Evolutionary conservation across 257 asterid genomes (phyloP).

Genomic region (Datura wrightii): DNA sequence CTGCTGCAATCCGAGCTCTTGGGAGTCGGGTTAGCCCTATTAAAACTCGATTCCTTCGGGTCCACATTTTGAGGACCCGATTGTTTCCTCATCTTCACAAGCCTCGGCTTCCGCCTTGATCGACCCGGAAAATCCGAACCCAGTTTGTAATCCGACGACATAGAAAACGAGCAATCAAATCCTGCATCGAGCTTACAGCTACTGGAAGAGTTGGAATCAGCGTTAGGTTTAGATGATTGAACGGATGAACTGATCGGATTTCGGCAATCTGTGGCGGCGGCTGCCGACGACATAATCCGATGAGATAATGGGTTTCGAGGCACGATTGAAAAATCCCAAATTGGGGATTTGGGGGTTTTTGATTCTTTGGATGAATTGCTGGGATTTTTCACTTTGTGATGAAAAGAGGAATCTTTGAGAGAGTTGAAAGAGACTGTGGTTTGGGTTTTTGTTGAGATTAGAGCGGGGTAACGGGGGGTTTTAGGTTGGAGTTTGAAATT

Average conservation of each 20-base stretch:
- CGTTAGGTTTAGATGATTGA: slow-evolving; percentile 40
- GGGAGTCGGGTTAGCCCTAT: neutral
- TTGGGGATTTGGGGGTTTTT: slow-evolving; percentile 4
- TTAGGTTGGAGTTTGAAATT: neutral
- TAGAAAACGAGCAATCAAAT: slow-evolving; percentile 16
- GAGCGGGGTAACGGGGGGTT: neutral
- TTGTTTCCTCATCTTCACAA: slow-evolving; percentile 55
- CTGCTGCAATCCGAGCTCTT: slow-evolving; percentile 11
- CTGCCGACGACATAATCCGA: neutral
- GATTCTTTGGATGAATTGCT: neutral
- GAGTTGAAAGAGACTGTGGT: neutral
- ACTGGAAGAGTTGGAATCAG: slow-evolving; percentile 28
- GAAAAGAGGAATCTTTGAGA: neutral
- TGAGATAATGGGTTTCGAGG: neutral
- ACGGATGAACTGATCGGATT: neutral
- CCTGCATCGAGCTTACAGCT: slow-evolving; percentile 38
- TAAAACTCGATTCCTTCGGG: slow-evolving; percentile 40
- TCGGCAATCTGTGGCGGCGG: neutral
- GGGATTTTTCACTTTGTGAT: neutral
- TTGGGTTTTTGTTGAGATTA: neutral
- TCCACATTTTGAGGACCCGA: slow-evolving; percentile 39
- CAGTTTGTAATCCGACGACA: neutral
- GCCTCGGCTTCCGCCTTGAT: slow-evolving; percentile 63
- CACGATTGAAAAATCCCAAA: neutral
- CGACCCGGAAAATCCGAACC: slow-evolving; percentile 40